phyloP scores from a whole-genome alignment of 768 basidiomycete species.

The Lactarius hatsudake region DNA sequence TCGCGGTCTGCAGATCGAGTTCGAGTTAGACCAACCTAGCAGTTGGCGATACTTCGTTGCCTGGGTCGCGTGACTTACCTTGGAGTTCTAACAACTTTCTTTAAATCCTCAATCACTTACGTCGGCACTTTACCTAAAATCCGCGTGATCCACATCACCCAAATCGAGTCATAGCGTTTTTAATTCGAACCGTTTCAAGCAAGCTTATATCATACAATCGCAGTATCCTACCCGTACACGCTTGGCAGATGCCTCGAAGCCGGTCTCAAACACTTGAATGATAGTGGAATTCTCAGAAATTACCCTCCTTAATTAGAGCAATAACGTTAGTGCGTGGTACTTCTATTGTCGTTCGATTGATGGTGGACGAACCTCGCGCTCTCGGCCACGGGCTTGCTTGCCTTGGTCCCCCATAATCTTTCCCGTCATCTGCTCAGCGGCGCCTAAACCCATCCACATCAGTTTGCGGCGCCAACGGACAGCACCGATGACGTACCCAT shows the following conservation, averaged over 20 bases:
- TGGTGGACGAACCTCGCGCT: constrained; percentile 22
- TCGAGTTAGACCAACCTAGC: too few relatives aligned
- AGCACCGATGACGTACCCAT: constrained; percentile 18
- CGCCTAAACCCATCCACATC: constrained; percentile 17
- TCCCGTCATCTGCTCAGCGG: constrained; percentile 20
- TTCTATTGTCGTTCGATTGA: not conserved
- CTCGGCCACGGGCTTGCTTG: constrained; percentile 17
- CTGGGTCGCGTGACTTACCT: too few relatives aligned
- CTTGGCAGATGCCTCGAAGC: not conserved
- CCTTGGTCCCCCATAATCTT: constrained; percentile 17
- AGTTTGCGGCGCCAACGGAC: not conserved
- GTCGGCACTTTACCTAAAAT: too few relatives aligned
- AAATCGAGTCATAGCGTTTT: too few relatives aligned
- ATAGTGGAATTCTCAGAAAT: not conserved
- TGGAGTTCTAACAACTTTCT: too few relatives aligned
- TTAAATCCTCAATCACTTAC: too few relatives aligned
- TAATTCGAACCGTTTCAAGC: too few relatives aligned
- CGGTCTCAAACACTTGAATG: not conserved
- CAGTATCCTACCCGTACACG: not conserved
- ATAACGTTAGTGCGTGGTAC: constrained; percentile 1
- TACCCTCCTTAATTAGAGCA: constrained; percentile 12
- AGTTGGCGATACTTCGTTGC: too few relatives aligned
- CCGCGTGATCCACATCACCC: too few relatives aligned
- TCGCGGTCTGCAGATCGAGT: too few relatives aligned
- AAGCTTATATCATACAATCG: not conserved